A percentile compares a stretch with the other conserved stretches of the same genome.
These are phyloP conservation scores for Alternaria postmessia DNA, from an alignment of 2,329 filamentous ascomycete species.

Conservation along the genomic window DNA sequence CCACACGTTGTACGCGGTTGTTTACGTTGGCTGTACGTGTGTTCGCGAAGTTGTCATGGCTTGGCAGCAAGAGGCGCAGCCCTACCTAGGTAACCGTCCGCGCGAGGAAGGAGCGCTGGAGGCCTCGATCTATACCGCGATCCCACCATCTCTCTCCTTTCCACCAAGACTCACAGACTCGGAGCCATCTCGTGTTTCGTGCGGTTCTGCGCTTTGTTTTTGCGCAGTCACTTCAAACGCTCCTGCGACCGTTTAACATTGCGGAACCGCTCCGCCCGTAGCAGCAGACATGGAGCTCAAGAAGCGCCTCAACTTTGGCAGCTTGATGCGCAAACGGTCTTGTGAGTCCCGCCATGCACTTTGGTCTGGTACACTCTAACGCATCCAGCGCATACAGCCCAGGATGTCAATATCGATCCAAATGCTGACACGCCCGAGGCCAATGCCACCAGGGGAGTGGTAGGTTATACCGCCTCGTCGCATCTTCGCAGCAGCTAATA, in stretches of 20 bases:
- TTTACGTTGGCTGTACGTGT: conserved; percentile 29
- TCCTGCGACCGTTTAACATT: background rate
- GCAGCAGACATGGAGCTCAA: conserved; percentile 48
- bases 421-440: conserved; percentile 70
- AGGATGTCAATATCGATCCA: conserved; percentile 37
- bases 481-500: conserved; percentile 15
- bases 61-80: conserved; percentile 36
- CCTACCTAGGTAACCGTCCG: conserved; percentile 11
- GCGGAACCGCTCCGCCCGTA: conserved; percentile 6
- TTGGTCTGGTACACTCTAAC: conserved; percentile 4
- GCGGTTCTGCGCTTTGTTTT: background rate
- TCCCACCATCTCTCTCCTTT: background rate
- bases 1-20: conserved; percentile 30
- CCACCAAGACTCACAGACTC: background rate
- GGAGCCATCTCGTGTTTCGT: background rate
- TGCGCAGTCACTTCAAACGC: background rate
- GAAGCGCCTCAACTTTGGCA: conserved; percentile 49
- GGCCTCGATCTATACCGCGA: conserved; percentile 8
- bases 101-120: conserved; percentile 6
- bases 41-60: conserved; percentile 15
- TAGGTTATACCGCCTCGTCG: conserved; percentile 54
- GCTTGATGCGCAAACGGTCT: conserved; percentile 45
- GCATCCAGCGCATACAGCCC: conserved; percentile 33
- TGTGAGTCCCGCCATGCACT: conserved; percentile 26
- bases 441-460: conserved; percentile 71